Evolutionary conservation across 495 filamentous ascomycete species (phyloP), one percentile per base, ranked within the genome.

Genomic region (Jackrogersella multiformis): DNA sequence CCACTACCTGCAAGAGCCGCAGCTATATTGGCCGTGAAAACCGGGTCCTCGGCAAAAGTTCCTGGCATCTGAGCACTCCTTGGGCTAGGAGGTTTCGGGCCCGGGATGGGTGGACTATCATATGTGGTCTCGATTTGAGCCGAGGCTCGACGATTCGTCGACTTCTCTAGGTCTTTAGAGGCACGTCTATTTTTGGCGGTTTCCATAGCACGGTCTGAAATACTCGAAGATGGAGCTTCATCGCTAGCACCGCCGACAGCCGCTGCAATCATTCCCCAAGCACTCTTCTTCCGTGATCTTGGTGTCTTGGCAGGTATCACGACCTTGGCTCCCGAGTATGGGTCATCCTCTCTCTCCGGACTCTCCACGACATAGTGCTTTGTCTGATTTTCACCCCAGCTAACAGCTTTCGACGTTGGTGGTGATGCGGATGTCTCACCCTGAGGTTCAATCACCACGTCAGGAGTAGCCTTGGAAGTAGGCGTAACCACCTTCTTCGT

Each of bases 11-110:
- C 74, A 16, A 90, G 82, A 5, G 86, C 88, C 34, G 89, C 90
- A 68, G 89, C 89, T n/a, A 92, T 71, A 8, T 82, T 86, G 21
- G 89, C 89, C 15, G 88, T 85, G 48, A 92, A 92, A 32, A 86
- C 88, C 36, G 89, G 78, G 57, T 92, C 90, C 23, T 87, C 81
- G 6, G 70, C 81, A 71, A 84, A 88, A 0, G 72, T 64, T 15
- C 85, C 85, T 30, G 84, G 80, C 70, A 81, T 80, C 6, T 80
- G 77, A n/a, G 57, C 38, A 18, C 46, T 41, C 41, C 65, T 68
- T 5, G 76, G 74, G 32, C 65, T 77, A 10, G 75, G n/a, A 3
- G 79, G 79, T 59, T 79, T 78, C 20, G 74, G 75, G 21, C 77
- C 77, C 28, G 74, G 74, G 58, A 78, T 67, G 15, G 81, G 76